These are phyloP conservation scores for Cucurbita moschata DNA, from an alignment of 306 rosid species.

Conservation along the genomic window DNA sequence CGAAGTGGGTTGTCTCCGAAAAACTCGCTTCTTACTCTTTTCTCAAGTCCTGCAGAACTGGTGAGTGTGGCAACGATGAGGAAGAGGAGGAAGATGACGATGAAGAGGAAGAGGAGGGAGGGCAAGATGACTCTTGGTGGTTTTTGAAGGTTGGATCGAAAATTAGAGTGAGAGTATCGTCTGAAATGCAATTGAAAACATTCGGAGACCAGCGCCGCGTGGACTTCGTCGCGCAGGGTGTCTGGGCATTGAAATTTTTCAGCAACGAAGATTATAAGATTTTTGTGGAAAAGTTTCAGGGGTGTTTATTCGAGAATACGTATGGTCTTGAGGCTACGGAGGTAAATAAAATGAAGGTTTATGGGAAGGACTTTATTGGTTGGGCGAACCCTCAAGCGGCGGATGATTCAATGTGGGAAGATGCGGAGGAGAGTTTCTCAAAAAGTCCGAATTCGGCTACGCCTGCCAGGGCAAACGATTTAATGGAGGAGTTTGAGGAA, in stretches of 20 bases:
- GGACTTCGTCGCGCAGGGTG: conserved; percentile 74
- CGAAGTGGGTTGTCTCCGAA: conserved; percentile 78
- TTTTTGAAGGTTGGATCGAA: conserved; percentile 49
- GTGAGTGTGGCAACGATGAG: conserved; percentile 3
- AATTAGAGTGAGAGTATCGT: conserved; percentile 36
- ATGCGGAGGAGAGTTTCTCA: conserved; percentile 48
- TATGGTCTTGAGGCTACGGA: conserved; percentile 56
- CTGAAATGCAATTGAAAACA: conserved; percentile 53
- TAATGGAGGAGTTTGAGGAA: conserved; percentile 86
- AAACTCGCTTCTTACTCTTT: conserved; percentile 54
- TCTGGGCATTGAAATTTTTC: conserved; percentile 89
- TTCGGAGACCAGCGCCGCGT: conserved; percentile 59
- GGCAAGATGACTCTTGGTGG: conserved; percentile 38
- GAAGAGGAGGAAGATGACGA: conserved; percentile 32
- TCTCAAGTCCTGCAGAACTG: conserved; percentile 22
- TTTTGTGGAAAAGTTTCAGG: conserved; percentile 40
- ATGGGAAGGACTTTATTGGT: conserved; percentile 77
- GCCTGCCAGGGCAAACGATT: conserved; percentile 39
- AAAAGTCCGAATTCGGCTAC: conserved; percentile 53
- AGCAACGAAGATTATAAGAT: conserved; percentile 31
- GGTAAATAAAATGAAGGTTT: conserved; percentile 57
- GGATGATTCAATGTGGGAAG: conserved; percentile 94
- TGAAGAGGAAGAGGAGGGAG: conserved; percentile 13
- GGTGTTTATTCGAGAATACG: conserved; percentile 68
- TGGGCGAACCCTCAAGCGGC: conserved; percentile 86